phyloP scores from a whole-genome alignment of 2,329 filamentous ascomycete species.

The Fusarium goolgardi region DNA sequence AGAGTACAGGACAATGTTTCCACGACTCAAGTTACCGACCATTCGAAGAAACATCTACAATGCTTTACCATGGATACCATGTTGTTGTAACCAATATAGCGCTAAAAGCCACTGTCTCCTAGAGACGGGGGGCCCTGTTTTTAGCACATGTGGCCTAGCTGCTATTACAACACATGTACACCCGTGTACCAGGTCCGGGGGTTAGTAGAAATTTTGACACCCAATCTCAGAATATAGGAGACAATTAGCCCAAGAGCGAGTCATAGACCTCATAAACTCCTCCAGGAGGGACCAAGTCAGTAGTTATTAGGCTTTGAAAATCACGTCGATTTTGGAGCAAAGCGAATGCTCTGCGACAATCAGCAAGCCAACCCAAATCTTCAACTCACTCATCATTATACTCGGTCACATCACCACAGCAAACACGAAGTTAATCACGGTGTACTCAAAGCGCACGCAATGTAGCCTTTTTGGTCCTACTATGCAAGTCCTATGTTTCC shows the following conservation, averaged over 20 bases:
- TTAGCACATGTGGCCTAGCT: too few species aligned
- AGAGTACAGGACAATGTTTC: not conserved
- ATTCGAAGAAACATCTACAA: not conserved
- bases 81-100: too few species aligned
- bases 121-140: too few species aligned
- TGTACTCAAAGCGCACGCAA: conserved; percentile 8
- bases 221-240: not conserved
- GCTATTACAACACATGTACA: too few species aligned
- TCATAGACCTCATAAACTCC: not conserved
- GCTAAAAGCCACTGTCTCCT: too few species aligned
- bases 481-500: conserved; percentile 31
- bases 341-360: not conserved
- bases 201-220: not conserved
- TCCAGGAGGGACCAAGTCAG: not conserved
- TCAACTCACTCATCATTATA: not conserved
- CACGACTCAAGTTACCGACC: not conserved
- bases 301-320: too few species aligned
- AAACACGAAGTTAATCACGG: not conserved
- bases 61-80: not conserved
- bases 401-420: not conserved
- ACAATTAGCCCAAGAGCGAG: not conserved
- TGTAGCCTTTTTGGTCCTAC: conserved; percentile 29
- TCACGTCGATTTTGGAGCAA: too few species aligned
- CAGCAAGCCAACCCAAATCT: not conserved
- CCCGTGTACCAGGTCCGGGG: not conserved